These are phyloP conservation scores for Phytophthora palmivora DNA, from an alignment of 352 stramenopile species.

Conservation along the genomic window DNA sequence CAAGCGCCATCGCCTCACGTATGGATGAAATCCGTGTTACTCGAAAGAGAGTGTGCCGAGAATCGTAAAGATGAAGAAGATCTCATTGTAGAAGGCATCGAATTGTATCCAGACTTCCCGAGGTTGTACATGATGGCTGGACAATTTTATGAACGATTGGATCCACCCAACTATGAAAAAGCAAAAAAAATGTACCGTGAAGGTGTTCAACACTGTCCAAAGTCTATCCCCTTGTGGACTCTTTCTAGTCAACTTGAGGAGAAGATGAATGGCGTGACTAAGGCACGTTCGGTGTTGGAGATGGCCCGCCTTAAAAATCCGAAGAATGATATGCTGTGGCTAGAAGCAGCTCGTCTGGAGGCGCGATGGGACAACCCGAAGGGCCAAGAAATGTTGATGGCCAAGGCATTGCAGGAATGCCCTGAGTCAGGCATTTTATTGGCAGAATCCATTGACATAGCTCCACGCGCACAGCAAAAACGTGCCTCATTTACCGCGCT, in stretches of 20 bases:
- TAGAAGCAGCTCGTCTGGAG: conserved; percentile 96
- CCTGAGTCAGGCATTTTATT: conserved; percentile 95
- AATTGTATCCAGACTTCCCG: conserved; percentile 91
- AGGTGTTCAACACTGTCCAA: conserved; percentile 93
- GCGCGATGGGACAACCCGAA: conserved; percentile 92
- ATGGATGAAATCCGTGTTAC: conserved; percentile 98
- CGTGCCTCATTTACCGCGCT: conserved; percentile 95
- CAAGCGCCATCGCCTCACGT: conserved; percentile 92
- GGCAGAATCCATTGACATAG: conserved; percentile 96
- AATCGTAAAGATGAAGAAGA: conserved; percentile 71
- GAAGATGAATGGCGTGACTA: conserved; percentile 89
- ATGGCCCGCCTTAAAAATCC: conserved; percentile 95
- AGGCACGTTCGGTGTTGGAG: conserved; percentile 97
- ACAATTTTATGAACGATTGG: conserved; percentile 87
- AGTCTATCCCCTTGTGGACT: conserved; percentile 94
- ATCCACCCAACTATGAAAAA: conserved; percentile 62
- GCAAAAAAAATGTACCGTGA: conserved; percentile 94
- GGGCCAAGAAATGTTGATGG: conserved; percentile 96
- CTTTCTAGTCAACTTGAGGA: conserved; percentile 96
- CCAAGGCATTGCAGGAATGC: conserved; percentile 97
- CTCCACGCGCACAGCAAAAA: conserved; percentile 96
- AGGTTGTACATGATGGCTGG: conserved; percentile 99
- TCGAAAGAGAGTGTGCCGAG: conserved; percentile 92
- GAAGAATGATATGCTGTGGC: conserved; percentile 95
- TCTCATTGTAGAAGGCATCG: conserved; percentile 92